Percentiles rank a stretch among this genome's conserved stretches.
Conservation (phyloP, 345 rosid species). For the Boechera retrofracta region DNA sequence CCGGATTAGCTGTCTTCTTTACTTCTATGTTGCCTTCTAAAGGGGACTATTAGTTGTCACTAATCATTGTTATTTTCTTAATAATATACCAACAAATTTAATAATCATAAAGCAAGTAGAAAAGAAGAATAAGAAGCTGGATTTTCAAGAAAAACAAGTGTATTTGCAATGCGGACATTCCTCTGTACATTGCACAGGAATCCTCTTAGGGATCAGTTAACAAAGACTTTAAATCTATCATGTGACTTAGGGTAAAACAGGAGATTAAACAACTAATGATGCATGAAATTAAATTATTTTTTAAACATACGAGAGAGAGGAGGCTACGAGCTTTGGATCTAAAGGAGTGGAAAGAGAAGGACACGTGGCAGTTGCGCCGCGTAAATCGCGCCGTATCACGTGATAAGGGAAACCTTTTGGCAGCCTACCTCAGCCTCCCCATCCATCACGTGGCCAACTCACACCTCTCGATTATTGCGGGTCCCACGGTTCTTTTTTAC, state of each 20-base stretch:
- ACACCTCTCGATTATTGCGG: conserved; percentile 41
- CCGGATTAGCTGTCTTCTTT: conserved; percentile 41
- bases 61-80: conserved; percentile 34
- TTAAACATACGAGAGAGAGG: not conserved
- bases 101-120: conserved; percentile 17
- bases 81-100: not conserved
- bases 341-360: not conserved
- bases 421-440: conserved; percentile 43
- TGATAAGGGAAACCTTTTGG: conserved; percentile 38
- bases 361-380: conserved; percentile 48
- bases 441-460: conserved; percentile 52
- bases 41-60: conserved; percentile 43
- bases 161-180: conserved; percentile 39
- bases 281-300: conserved; percentile 15
- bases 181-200: conserved; percentile 41
- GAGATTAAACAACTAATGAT: conserved; percentile 34
- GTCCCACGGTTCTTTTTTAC: conserved; percentile 39
- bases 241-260: conserved; percentile 40
- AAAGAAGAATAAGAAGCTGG: conserved; percentile 32
- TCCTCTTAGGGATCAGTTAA: conserved; percentile 52
- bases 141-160: conserved; percentile 27
- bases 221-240: conserved; percentile 28
- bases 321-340: not conserved
- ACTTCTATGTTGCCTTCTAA: conserved; percentile 26
- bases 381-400: conserved; percentile 44